phyloP scores from a whole-genome alignment of 108 stramenopile species.

The Pseudonitzschia multistriata region DNA sequence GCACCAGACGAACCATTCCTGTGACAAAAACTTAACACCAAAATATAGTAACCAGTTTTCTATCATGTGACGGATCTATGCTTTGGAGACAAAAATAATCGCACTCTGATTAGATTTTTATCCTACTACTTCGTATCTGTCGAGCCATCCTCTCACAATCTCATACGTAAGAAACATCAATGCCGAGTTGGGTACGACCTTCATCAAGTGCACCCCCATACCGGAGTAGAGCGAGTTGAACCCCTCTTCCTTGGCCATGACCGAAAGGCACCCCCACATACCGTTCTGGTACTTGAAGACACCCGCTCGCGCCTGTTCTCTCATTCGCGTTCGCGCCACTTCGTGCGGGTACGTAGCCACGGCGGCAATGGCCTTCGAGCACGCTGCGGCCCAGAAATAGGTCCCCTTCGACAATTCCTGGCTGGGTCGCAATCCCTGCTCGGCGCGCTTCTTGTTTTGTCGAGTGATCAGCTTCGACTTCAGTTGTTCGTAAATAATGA shows the following conservation, averaged over 20 bases:
- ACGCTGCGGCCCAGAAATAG: conserved; percentile 79
- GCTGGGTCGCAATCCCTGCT: conserved; percentile 53
- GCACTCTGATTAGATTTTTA: neutral
- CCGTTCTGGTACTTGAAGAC: conserved; percentile 87
- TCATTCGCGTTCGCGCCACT: conserved; percentile 88
- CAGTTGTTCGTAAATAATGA: conserved; percentile 89
- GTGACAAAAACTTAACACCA: too few relatives aligned
- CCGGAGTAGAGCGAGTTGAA: conserved; percentile 78
- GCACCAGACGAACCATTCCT: too few relatives aligned
- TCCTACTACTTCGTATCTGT: conserved; percentile 53
- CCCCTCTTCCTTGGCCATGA: conserved; percentile 90
- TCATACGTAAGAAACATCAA: conserved; percentile 91
- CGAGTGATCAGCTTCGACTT: conserved; percentile 61
- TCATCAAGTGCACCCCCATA: conserved; percentile 89
- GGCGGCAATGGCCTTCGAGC: conserved; percentile 79
- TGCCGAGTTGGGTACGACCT: conserved; percentile 94
- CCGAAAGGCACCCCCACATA: conserved; percentile 89
- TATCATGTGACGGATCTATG: too few relatives aligned
- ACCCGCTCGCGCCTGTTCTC: conserved; percentile 88
- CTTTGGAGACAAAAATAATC: too few relatives aligned
- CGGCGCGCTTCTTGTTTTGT: conserved; percentile 48
- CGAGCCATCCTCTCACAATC: conserved; percentile 67
- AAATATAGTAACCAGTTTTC: neutral
- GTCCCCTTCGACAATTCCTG: conserved; percentile 62
- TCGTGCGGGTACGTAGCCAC: conserved; percentile 93